Evolutionary conservation across 1,139 yeast species (phyloP).

Genomic region (Petasospora fabianii): DNA sequence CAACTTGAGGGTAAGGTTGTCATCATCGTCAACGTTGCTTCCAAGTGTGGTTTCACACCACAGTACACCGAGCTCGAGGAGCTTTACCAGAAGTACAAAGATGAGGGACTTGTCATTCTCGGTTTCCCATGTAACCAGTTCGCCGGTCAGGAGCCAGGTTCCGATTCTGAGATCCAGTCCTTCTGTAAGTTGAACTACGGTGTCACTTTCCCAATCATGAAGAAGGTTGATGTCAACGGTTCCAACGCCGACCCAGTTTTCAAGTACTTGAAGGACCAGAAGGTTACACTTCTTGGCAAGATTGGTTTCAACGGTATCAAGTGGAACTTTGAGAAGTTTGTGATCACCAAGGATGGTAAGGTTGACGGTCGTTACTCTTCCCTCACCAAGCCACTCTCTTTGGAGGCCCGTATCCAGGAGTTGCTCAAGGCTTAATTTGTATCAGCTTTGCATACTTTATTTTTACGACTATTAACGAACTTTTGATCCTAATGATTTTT

Average conservation of each 20-base stretch:
- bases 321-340: constrained; percentile 96
- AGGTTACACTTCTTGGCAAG: constrained; percentile 50
- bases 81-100: constrained; percentile 73
- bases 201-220: constrained; percentile 84
- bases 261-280: constrained; percentile 62
- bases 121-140: constrained; percentile 97
- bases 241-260: constrained; percentile 75
- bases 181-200: constrained; percentile 70
- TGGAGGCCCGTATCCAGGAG: constrained; percentile 47
- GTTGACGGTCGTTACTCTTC: constrained; percentile 72
- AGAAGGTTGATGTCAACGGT: constrained; percentile 90
- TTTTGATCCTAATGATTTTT: too few species aligned
- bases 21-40: constrained; percentile 85
- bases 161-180: constrained; percentile 57
- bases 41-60: constrained; percentile 85
- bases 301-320: constrained; percentile 66
- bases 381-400: constrained; percentile 58
- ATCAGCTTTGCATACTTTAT: background rate
- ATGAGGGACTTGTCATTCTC: constrained; percentile 68
- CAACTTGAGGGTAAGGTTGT: constrained; percentile 87
- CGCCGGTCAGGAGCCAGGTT: constrained; percentile 83
- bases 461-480: too few species aligned
- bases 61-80: constrained; percentile 86
- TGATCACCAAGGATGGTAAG: constrained; percentile 66
- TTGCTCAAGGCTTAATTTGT: constrained; percentile 32